These are phyloP conservation scores for Penicillium dipodomyicola DNA, from an alignment of 495 filamentous ascomycete genomes.

Conservation along the genomic window DNA sequence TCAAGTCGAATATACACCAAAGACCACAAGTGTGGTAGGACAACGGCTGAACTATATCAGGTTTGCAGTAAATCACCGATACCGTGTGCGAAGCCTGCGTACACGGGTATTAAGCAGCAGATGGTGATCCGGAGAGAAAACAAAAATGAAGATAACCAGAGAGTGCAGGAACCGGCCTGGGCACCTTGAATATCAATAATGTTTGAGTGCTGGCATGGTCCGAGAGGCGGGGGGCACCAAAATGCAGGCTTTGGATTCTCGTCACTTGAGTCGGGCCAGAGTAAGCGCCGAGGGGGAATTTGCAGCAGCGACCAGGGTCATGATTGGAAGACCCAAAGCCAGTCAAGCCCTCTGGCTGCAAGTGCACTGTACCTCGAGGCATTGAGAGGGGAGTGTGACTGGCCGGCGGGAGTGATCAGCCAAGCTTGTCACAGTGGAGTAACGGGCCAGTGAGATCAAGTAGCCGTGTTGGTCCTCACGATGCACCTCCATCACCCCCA, in stretches of 20 bases:
- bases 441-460: slow-evolving; percentile 19
- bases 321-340: slow-evolving; percentile 32
- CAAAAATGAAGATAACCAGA: slow-evolving; percentile 20
- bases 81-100: slow-evolving; percentile 38
- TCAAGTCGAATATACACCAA: slow-evolving; percentile 16
- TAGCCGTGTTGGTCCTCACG: slow-evolving; percentile 15
- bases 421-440: slow-evolving; percentile 43
- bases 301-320: slow-evolving; percentile 14
- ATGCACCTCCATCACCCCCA: slow-evolving; percentile 40
- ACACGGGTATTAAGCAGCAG: slow-evolving; percentile 29
- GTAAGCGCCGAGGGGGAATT: slow-evolving; percentile 37
- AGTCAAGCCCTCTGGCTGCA: slow-evolving; percentile 20
- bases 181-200: slow-evolving; percentile 40
- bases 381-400: slow-evolving; percentile 27
- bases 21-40: slow-evolving; percentile 17
- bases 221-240: slow-evolving; percentile 13
- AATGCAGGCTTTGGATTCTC: slow-evolving; percentile 26
- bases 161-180: slow-evolving; percentile 21
- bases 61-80: slow-evolving; percentile 23
- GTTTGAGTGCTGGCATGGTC: slow-evolving; percentile 12
- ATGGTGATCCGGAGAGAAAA: slow-evolving; percentile 8
- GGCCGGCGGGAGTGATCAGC: slow-evolving; percentile 27
- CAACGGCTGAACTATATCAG: slow-evolving; percentile 25
- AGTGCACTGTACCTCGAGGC: slow-evolving; percentile 16
- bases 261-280: slow-evolving; percentile 25